These are phyloP conservation scores for Geotrichum citri-aurantii DNA, from an alignment of 1,139 yeast species.

Conservation along the genomic window DNA sequence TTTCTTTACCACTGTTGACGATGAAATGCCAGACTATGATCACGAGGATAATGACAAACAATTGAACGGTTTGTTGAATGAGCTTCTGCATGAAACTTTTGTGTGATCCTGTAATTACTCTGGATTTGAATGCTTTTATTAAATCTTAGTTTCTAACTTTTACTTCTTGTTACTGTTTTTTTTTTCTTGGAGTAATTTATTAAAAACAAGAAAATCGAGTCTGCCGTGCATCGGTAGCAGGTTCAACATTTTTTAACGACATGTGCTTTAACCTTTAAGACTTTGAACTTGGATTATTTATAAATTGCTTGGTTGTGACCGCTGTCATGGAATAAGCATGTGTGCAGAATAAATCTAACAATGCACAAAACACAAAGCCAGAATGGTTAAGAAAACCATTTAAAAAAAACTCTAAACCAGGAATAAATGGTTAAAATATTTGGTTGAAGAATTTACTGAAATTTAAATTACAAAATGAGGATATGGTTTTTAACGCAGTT, in stretches of 20 bases:
- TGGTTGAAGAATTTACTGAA: no score
- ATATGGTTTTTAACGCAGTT: no score
- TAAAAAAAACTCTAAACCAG: no score
- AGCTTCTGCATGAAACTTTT: conserved; percentile 7
- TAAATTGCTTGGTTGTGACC: background rate
- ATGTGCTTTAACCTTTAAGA: background rate
- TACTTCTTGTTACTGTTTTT: background rate
- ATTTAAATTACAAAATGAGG: no score
- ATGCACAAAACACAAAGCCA: background rate
- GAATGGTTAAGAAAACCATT: no score
- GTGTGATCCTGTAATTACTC: background rate
- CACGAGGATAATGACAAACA: conserved; percentile 1
- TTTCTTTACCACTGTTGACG: background rate
- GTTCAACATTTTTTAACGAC: background rate
- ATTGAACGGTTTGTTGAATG: conserved; percentile 6
- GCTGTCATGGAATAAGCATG: conserved; percentile 1
- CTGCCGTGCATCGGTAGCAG: no score
- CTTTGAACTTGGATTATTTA: no score
- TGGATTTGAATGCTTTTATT: background rate
- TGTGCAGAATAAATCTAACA: background rate
- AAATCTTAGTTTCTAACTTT: background rate
- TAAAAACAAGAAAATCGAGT: background rate
- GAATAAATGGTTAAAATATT: no score
- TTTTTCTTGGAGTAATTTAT: no score
- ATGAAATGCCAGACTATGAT: background rate